Percentiles rank a stretch among this genome's conserved stretches.
Evolutionary conservation across 2,329 filamentous ascomycete genomes (phyloP).

Genomic region (Cordyceps cicadae): DNA sequence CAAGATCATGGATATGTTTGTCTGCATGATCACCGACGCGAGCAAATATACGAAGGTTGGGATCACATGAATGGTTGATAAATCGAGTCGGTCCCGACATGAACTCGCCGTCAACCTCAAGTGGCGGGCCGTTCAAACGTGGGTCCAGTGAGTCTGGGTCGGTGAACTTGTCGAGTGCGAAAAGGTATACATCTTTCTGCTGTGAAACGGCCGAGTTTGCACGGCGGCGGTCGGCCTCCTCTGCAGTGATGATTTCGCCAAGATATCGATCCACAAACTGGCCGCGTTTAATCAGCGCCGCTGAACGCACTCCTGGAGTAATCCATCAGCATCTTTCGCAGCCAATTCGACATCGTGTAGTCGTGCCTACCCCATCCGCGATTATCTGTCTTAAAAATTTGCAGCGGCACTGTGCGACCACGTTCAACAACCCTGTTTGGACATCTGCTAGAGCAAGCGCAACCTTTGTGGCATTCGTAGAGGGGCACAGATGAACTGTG

Average conservation of each 20-base stretch:
- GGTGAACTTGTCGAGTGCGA: conserved; percentile 73
- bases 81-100: conserved; percentile 72
- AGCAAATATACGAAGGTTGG: conserved; percentile 72
- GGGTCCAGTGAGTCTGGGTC: conserved; percentile 47
- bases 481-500: conserved; percentile 53
- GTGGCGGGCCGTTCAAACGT: conserved; percentile 45
- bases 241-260: conserved; percentile 58
- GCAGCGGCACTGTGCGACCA: conserved; percentile 60
- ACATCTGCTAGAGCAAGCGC: conserved; percentile 55
- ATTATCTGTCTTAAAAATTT: conserved; percentile 66
- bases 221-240: conserved; percentile 59
- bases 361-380: conserved; percentile 62
- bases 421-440: conserved; percentile 70
- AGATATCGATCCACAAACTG: conserved; percentile 77
- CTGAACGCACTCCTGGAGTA: conserved; percentile 52
- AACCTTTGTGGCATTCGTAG: conserved; percentile 72
- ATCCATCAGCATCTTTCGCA: background rate
- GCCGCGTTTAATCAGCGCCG: conserved; percentile 56
- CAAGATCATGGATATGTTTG: conserved; percentile 65
- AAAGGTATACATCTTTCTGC: conserved; percentile 71
- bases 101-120: conserved; percentile 64
- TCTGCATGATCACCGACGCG: conserved; percentile 71
- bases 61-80: conserved; percentile 75
- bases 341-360: background rate
- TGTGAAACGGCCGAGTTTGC: conserved; percentile 43